phyloP scores from a whole-genome alignment of 805 yeast species.

The Metschnikowia vanudenii region DNA sequence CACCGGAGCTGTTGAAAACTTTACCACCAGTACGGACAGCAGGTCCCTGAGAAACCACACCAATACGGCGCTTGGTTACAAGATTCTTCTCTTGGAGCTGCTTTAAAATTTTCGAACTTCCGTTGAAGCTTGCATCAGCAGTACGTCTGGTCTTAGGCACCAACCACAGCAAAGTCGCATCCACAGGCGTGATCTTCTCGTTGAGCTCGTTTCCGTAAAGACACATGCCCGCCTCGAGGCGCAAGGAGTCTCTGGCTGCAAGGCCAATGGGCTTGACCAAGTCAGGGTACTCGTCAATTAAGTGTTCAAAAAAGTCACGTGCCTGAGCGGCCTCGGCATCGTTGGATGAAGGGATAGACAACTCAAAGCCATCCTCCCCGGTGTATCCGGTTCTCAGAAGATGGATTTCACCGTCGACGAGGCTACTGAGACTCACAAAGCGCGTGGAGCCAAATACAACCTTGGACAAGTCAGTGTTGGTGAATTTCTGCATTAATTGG shows the following conservation, averaged over 20 bases:
- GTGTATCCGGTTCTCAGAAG: constrained; percentile 97
- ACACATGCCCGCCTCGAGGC: constrained; percentile 98
- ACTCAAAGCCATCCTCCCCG: constrained; percentile 97
- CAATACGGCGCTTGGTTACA: constrained; percentile 64
- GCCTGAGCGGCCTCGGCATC: constrained; percentile 46
- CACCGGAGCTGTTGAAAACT: constrained; percentile 55
- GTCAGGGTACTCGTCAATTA: constrained; percentile 52
- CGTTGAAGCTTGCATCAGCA: constrained; percentile 61
- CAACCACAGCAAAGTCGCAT: constrained; percentile 87
- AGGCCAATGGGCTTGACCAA: constrained; percentile 84
- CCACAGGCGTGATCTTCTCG: constrained; percentile 80
- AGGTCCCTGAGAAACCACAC: constrained; percentile 76
- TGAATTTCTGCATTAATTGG: constrained; percentile 60
- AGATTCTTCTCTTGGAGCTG: constrained; percentile 68
- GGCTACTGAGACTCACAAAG: constrained; percentile 44
- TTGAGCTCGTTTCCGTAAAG: constrained; percentile 89
- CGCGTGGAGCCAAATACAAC: constrained; percentile 74
- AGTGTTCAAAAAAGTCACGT: constrained; percentile 55
- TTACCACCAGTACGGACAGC: constrained; percentile 84
- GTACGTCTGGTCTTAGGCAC: constrained; percentile 76
- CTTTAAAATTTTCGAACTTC: constrained; percentile 62
- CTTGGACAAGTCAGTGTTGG: constrained; percentile 54
- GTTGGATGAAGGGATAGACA: constrained; percentile 59
- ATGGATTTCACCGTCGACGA: constrained; percentile 52
- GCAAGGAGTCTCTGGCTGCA: constrained; percentile 96